Evolutionary conservation across 768 basidiomycete species (phyloP).

Genomic region (Hygrophoropsis aurantiaca): DNA sequence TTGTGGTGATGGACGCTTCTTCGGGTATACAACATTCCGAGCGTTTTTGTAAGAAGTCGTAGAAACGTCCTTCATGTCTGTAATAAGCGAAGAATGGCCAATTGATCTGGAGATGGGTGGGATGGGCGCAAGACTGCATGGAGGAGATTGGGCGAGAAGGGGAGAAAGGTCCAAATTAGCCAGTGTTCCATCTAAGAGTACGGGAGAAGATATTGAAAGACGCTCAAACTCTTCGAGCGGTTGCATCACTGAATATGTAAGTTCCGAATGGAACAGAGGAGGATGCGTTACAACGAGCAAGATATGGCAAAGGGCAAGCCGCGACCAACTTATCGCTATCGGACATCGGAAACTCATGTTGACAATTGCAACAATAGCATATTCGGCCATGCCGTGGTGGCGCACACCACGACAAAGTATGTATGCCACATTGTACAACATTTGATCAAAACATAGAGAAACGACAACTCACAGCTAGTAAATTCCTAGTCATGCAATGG

Average conservation of each 20-base stretch:
- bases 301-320: not conserved
- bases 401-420: not conserved
- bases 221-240: conserved; percentile 6
- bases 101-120: conserved; percentile 42
- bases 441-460: conserved; percentile 8
- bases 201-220: conserved; percentile 6
- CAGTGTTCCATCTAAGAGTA: conserved; percentile 1
- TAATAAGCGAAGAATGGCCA: conserved; percentile 19
- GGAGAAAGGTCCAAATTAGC: conserved; percentile 20
- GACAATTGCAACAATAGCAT: not conserved
- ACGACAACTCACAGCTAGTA: conserved; percentile 35
- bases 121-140: conserved; percentile 44
- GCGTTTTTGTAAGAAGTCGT: conserved; percentile 56
- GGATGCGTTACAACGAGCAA: conserved; percentile 1
- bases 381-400: too few species aligned
- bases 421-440: conserved; percentile 7
- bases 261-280: not conserved
- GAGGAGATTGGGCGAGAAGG: conserved; percentile 20
- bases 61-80: conserved; percentile 79
- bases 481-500: conserved; percentile 42
- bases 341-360: conserved; percentile 13
- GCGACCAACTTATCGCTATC: conserved; percentile 2
- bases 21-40: conserved; percentile 70
- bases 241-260: not conserved
- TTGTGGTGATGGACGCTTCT: conserved; percentile 83